Base-by-base conservation (phyloP, 768 basidiomycete genomes). In the Dioszegia crocea region DNA sequence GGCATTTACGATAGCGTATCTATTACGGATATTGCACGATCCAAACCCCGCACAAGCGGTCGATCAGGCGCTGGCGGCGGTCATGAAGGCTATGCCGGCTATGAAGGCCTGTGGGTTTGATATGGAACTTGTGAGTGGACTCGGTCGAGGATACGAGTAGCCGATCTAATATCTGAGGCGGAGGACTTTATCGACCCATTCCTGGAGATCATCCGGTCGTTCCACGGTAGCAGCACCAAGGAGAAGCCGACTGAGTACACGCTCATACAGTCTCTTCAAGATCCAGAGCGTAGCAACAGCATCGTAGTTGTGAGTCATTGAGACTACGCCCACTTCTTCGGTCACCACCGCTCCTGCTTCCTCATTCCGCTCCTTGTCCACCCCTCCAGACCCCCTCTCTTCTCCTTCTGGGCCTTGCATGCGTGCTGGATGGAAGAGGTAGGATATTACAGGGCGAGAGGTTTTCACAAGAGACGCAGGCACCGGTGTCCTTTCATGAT, bases 1-100 rank as follows among this genome's bases (percentile, higher is more conserved):
- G 90, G 91, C 91, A 11, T 80, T 92, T 50, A 88, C 85, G 6
- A 90, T 89, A 65, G 85, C 89, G 5, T 91, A 88, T 71, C 78
- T 93, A 30, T 84, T 89, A 48, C 81, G 83, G n/a, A 80, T 93
- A 27, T 68, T 89, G 23, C 78, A 80, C 36, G 66, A 70, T 4
- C 50, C 77, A 24, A 80, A 86, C 54, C 77, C 68, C 14, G 76
- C 80, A 4, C 50, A 82, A 16, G 83, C 82, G 0, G 83, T 84
- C 2, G 80, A 76, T 24, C 77, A 76, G 38, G 82, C 84, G 0
- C 76, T 84, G 26, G 83, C 83, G 0, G 77, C 81, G 29, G 75
- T 90, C 4, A 77, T 83, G 56, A 62, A 79, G 4, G 82, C 84
- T 1, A 74, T 81, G 12, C 75, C 79, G 2, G 77, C 82, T 50